phyloP scores from a whole-genome alignment of 1,284 basidiomycete species.

The Leccinum fallax region DNA sequence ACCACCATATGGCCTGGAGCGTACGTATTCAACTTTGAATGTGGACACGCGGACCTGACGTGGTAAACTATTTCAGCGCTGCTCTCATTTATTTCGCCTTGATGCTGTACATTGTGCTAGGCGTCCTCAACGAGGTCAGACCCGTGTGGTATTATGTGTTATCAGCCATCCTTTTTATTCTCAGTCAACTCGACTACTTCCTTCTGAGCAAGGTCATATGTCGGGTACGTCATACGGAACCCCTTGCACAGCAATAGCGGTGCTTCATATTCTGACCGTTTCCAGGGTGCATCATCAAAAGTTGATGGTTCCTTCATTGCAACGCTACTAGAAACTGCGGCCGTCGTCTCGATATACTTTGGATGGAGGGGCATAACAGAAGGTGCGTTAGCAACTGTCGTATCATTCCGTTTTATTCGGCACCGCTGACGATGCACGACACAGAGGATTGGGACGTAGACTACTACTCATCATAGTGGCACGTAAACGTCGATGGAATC shows the following conservation, averaged over 20 bases:
- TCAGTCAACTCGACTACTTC: slow-evolving; percentile 78
- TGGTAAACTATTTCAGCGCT: slow-evolving; percentile 46
- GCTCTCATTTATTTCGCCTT: slow-evolving; percentile 64
- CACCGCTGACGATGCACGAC: slow-evolving; percentile 7
- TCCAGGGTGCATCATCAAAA: slow-evolving; percentile 59
- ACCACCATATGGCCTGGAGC: slow-evolving; percentile 83
- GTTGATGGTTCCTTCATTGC: slow-evolving; percentile 84
- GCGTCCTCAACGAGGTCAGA: slow-evolving; percentile 67
- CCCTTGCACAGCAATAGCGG: neutral
- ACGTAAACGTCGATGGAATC: neutral
- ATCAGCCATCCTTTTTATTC: slow-evolving; percentile 67
- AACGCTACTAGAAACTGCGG: slow-evolving; percentile 72
- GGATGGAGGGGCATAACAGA: slow-evolving; percentile 87
- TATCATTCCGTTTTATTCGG: neutral
- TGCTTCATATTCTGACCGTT: slow-evolving; percentile 12
- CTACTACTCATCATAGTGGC: slow-evolving; percentile 29
- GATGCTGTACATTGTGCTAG: slow-evolving; percentile 78
- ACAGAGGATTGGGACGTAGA: slow-evolving; percentile 37
- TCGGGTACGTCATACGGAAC: slow-evolving; percentile 48
- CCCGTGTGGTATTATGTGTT: slow-evolving; percentile 74
- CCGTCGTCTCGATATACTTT: slow-evolving; percentile 69
- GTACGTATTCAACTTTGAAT: slow-evolving; percentile 39
- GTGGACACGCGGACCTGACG: slow-evolving; percentile 1
- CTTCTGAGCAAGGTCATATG: slow-evolving; percentile 77
- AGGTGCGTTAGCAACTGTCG: slow-evolving; percentile 50